Conservation (phyloP, 192 early-diverging fungal species). For the Coemansia sp. region DNA sequence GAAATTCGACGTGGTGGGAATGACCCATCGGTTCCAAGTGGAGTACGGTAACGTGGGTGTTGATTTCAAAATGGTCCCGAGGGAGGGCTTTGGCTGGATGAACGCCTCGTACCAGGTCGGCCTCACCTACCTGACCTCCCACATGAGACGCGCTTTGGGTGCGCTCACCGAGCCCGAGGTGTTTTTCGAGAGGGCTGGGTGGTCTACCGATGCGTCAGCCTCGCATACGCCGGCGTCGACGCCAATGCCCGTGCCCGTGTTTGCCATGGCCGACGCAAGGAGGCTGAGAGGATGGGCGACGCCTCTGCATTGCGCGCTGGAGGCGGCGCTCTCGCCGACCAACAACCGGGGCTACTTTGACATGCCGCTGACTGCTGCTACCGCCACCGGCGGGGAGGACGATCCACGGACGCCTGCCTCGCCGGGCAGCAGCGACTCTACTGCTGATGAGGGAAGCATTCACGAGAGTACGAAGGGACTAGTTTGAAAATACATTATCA, state of each 20-base stretch:
- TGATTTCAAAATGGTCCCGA: constrained; percentile 89
- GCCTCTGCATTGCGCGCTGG: neutral
- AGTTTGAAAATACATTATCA: neutral
- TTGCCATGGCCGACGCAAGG: constrained; percentile 3
- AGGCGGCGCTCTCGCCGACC: neutral
- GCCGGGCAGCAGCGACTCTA: neutral
- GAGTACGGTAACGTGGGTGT: constrained; percentile 96
- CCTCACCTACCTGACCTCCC: constrained; percentile 66
- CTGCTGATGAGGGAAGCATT: neutral
- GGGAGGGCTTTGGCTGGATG: constrained; percentile 99
- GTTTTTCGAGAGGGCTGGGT: constrained; percentile 57
- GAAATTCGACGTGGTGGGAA: constrained; percentile 92
- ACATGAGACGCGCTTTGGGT: constrained; percentile 76
- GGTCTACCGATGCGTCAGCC: constrained; percentile 37
- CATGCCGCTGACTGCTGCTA: neutral
- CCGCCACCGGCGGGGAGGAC: neutral
- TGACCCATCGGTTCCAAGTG: constrained; percentile 88
- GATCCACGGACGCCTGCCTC: neutral
- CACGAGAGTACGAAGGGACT: neutral
- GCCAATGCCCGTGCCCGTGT: constrained; percentile 32
- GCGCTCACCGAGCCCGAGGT: constrained; percentile 67
- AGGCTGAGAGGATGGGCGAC: neutral
- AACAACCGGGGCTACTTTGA: neutral
- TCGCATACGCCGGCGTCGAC: constrained; percentile 45
- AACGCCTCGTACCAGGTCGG: constrained; percentile 89